phyloP scores from a whole-genome alignment of 2,329 filamentous ascomycete species.

The Talaromyces sp. region DNA sequence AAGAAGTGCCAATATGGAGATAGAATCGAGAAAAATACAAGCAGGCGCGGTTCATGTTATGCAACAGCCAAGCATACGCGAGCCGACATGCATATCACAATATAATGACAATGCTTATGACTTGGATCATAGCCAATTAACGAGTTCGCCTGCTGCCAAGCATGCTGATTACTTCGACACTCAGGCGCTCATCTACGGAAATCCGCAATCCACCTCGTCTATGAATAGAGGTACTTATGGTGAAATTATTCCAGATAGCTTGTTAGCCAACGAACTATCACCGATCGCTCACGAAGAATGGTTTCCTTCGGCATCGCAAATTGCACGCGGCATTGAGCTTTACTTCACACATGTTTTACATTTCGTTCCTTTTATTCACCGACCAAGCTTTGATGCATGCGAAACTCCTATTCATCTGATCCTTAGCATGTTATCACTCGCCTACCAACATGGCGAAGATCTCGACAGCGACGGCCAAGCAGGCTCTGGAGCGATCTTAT shows the following conservation, averaged over 20 bases:
- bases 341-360: slow-evolving; percentile 39
- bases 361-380: slow-evolving; percentile 40
- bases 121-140: background rate
- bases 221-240: background rate
- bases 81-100: background rate
- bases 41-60: background rate
- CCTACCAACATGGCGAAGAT: slow-evolving; percentile 40
- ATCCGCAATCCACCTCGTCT: background rate
- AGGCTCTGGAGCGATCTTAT: slow-evolving; percentile 30
- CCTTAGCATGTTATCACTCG: slow-evolving; percentile 39
- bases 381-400: slow-evolving; percentile 34
- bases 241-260: background rate
- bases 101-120: background rate
- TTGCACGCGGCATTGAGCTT: slow-evolving; percentile 32
- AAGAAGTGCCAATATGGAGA: background rate
- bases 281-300: slow-evolving; percentile 28
- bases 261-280: background rate
- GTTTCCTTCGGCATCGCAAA: slow-evolving; percentile 32
- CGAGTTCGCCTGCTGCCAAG: background rate
- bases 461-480: slow-evolving; percentile 29
- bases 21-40: background rate
- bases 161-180: background rate
- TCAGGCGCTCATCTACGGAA: background rate
- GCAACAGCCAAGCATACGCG: background rate
- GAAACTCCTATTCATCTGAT: slow-evolving; percentile 27